Evolutionary conservation across 805 yeast species (phyloP).

Genomic region (Metschnikowia kunwiensis): DNA sequence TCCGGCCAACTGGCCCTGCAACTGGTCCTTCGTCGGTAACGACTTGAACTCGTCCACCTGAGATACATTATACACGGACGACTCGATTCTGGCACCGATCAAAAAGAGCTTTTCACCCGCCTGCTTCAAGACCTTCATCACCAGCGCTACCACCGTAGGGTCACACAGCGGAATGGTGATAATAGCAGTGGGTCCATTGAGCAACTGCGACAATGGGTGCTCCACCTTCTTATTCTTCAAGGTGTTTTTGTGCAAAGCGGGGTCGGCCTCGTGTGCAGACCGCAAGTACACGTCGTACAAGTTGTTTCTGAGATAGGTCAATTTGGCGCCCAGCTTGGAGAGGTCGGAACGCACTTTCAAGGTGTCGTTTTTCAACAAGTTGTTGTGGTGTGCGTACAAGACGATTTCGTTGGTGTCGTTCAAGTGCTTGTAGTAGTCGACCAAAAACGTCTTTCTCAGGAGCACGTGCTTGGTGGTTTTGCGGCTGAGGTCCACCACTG

Average conservation of each 20-base stretch:
- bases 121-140: slow-evolving; percentile 57
- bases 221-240: slow-evolving; percentile 38
- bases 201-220: slow-evolving; percentile 69
- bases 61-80: slow-evolving; percentile 47
- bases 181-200: slow-evolving; percentile 84
- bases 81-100: slow-evolving; percentile 82
- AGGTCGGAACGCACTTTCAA: slow-evolving; percentile 60
- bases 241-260: slow-evolving; percentile 59
- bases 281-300: slow-evolving; percentile 75
- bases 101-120: slow-evolving; percentile 73
- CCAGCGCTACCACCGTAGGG: slow-evolving; percentile 62
- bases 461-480: slow-evolving; percentile 58
- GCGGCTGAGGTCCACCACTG: slow-evolving; percentile 21
- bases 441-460: slow-evolving; percentile 81
- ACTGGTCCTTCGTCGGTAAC: slow-evolving; percentile 65
- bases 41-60: slow-evolving; percentile 64
- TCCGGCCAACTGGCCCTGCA: slow-evolving; percentile 82
- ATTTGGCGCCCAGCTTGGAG: slow-evolving; percentile 59
- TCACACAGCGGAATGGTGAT: slow-evolving; percentile 65
- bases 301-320: slow-evolving; percentile 65
- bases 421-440: slow-evolving; percentile 74
- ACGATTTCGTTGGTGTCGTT: slow-evolving; percentile 67
- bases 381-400: slow-evolving; percentile 81
- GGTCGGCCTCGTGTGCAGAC: slow-evolving; percentile 67
- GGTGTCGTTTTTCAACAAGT: slow-evolving; percentile 68